Percentiles rank a stretch among this genome's conserved stretches.
Conservation (phyloP, 495 filamentous ascomycete species). For the Talaromyces ruber region DNA sequence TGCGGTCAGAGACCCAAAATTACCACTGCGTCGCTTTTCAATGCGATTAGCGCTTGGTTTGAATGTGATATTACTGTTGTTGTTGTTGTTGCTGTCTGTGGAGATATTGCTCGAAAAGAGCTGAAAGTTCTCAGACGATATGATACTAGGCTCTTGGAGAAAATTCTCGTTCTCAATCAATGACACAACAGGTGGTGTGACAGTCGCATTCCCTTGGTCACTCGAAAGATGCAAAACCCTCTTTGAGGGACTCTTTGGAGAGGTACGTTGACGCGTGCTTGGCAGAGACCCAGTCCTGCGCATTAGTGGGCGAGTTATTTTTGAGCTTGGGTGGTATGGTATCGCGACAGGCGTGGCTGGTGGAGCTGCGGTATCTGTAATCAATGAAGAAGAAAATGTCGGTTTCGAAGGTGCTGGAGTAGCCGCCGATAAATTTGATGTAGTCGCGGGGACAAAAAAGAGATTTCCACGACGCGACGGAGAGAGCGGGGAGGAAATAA, state of each 20-base stretch:
- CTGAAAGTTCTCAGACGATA: neutral
- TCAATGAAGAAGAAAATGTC: constrained; percentile 12
- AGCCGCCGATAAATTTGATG: constrained; percentile 14
- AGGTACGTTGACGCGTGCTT: constrained; percentile 43
- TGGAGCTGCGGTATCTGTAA: constrained; percentile 10
- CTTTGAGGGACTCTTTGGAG: constrained; percentile 68
- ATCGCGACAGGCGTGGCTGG: constrained; percentile 39
- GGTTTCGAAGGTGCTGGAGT: constrained; percentile 6
- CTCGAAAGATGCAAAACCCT: constrained; percentile 61
- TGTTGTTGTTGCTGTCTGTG: neutral
- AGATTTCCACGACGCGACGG: constrained; percentile 38
- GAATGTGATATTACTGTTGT: neutral
- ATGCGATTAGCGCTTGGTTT: constrained; percentile 16
- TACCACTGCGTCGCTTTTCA: constrained; percentile 40
- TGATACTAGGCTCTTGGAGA: constrained; percentile 30
- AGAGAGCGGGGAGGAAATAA: constrained; percentile 43
- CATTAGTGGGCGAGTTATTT: constrained; percentile 35
- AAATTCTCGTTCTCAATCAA: constrained; percentile 51
- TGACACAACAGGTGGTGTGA: constrained; percentile 26
- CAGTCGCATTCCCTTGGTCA: constrained; percentile 60
- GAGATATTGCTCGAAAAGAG: constrained; percentile 15
- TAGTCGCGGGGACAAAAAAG: constrained; percentile 38
- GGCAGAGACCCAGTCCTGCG: constrained; percentile 40
- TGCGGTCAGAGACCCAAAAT: constrained; percentile 38
- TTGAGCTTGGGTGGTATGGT: constrained; percentile 44